Evolutionary conservation across 805 yeast genomes (phyloP), one percentile per base, ranked within the genome.

Genomic region (Spathaspora hagerdaliae): DNA sequence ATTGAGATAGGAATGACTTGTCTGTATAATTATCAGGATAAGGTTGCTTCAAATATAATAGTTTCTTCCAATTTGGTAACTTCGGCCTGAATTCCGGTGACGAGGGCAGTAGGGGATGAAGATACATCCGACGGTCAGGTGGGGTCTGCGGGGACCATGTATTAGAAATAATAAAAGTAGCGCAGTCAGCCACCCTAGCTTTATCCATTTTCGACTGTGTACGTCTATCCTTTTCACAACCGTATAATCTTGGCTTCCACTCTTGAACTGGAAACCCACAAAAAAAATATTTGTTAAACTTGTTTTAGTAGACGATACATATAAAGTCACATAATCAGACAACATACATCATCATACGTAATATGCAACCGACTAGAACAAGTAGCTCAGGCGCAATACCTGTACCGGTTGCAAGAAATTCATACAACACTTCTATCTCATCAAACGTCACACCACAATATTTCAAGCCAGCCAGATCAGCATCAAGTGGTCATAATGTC

Each of bases 21-120:
- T 90, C 95, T 1, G 96, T 92, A 65, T 87, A 88, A 63, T 91
- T 94, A 61, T 92, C 99, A 0, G 96, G 95, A 58, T 82, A 91
- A 11, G 85, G 85, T 60, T 91, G 97, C 46, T 78, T 76, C 31
- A 85, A 77, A 84, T 96, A 94, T 10, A 92, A 74, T 34, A 90
- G 77, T 57, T 94, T 86, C 56, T 84, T 77, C 98, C 98, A 91
- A 19, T 81, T 81, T 33, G 33, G 34, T 27, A 13, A 26, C 33
- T 39, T 45, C 29, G 26, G 32, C n/a, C 19, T 27, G 8, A 15
- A 19, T 19, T 12, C 24, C 19, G 27, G 41, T 8, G 41, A 26
- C 19, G 35, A 38, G 7, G 40, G 13, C n/a, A 13, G 19, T 9
- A 38, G 13, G 15, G 41, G 31, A 19, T 27, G 34, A 19, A 11